Percentiles rank a stretch among this genome's conserved stretches.
phyloP scores from a whole-genome alignment of 2,329 filamentous ascomycete species.

The Tolypocladium cylindrosporum region DNA sequence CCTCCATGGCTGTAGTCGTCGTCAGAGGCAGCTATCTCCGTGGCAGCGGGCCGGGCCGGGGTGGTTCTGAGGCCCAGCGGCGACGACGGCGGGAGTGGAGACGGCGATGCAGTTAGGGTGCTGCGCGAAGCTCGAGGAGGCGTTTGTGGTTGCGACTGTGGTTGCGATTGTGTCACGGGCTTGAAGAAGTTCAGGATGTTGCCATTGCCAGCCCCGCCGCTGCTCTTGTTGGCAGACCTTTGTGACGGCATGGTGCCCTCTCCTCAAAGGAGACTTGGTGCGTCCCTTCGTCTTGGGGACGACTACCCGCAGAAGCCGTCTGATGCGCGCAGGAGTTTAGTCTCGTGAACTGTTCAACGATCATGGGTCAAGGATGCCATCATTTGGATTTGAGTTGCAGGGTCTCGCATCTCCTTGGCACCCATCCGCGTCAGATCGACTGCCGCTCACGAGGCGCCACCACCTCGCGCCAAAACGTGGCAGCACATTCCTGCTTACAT shows the following conservation, averaged over 20 bases:
- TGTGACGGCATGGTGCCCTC: conserved; percentile 11
- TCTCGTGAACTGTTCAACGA: neutral
- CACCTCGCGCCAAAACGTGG: neutral
- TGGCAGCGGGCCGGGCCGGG: conserved; percentile 11
- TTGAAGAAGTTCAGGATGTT: conserved; percentile 30
- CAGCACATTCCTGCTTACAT: neutral
- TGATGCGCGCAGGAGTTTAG: neutral
- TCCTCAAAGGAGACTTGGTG: neutral
- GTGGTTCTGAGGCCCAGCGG: conserved; percentile 14
- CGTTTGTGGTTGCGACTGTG: conserved; percentile 4
- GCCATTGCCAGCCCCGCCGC: conserved; percentile 7
- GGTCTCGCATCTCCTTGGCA: neutral
- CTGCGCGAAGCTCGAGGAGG: conserved; percentile 2
- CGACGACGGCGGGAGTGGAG: conserved; percentile 14
- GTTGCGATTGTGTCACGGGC: conserved; percentile 12
- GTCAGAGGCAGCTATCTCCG: conserved; percentile 59
- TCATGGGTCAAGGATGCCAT: neutral
- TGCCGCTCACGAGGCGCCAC: neutral
- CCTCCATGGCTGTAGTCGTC: conserved; percentile 52
- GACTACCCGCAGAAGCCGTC: neutral
- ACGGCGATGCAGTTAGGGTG: conserved; percentile 11
- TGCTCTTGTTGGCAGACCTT: conserved; percentile 9
- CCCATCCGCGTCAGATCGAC: neutral
- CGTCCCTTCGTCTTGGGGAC: neutral
- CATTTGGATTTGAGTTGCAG: neutral